phyloP scores from a whole-genome alignment of 2,329 filamentous ascomycete genomes.

The Phialocephala sp. region DNA sequence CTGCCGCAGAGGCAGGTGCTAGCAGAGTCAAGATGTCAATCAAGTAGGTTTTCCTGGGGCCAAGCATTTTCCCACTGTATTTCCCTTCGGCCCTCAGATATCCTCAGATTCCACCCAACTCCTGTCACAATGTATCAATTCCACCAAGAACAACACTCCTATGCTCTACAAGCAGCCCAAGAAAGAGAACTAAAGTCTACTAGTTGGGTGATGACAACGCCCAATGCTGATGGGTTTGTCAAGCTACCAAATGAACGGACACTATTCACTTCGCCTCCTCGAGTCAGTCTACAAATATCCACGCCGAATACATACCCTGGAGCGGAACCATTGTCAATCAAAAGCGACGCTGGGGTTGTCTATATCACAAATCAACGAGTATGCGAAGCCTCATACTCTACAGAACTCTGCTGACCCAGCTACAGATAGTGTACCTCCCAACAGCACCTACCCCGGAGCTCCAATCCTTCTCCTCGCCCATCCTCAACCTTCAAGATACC shows the following conservation, averaged over 20 bases:
- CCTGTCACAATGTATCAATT: slow-evolving; percentile 39
- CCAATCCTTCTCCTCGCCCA: slow-evolving; percentile 87
- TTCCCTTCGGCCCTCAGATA: neutral
- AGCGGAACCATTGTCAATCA: slow-evolving; percentile 68
- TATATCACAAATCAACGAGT: slow-evolving; percentile 88
- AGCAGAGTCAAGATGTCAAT: slow-evolving; percentile 55
- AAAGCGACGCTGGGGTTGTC: slow-evolving; percentile 75
- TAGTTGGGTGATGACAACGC: slow-evolving; percentile 93
- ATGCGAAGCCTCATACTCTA: slow-evolving; percentile 45
- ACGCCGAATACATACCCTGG: slow-evolving; percentile 65
- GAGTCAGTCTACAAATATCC: slow-evolving; percentile 77
- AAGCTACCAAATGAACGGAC: slow-evolving; percentile 84
- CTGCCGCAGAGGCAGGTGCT: slow-evolving; percentile 25
- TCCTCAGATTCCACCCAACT: slow-evolving; percentile 6
- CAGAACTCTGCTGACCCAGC: slow-evolving; percentile 25
- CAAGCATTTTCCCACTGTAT: slow-evolving; percentile 27
- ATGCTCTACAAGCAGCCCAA: slow-evolving; percentile 37
- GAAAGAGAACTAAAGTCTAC: slow-evolving; percentile 38
- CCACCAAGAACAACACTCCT: slow-evolving; percentile 41
- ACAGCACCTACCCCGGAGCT: slow-evolving; percentile 67
- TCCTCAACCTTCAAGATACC: slow-evolving; percentile 86
- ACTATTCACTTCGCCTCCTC: slow-evolving; percentile 78
- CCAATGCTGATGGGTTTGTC: slow-evolving; percentile 72
- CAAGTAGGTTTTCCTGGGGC: slow-evolving; percentile 50
- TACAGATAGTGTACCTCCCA: slow-evolving; percentile 86